Conservation (phyloP, 148 eudicot genomes). For the Fagopyrum tataricum region DNA sequence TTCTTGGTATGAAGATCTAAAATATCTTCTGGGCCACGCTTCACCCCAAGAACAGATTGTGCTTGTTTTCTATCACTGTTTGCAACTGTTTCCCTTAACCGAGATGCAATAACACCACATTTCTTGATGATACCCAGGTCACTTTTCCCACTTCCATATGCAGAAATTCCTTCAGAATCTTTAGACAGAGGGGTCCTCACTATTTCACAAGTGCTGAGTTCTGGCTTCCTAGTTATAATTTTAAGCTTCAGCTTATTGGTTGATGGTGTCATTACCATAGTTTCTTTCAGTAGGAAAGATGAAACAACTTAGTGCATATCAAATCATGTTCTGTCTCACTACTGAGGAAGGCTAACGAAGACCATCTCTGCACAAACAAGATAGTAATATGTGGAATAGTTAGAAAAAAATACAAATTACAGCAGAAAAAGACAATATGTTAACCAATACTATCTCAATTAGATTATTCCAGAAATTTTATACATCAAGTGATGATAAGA, state of each 20-base stretch:
- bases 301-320: neutral
- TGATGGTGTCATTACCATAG: neutral
- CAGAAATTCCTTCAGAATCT: neutral
- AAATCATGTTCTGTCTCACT: neutral
- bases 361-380: neutral
- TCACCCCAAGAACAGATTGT: slow-evolving; percentile 24
- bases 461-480: neutral
- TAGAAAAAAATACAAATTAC: neutral
- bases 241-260: slow-evolving; percentile 15
- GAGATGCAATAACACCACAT: neutral
- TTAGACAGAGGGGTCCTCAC: neutral
- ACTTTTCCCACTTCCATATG: slow-evolving; percentile 1
- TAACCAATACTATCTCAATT: neutral
- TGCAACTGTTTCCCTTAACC: neutral
- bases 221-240: slow-evolving; percentile 10
- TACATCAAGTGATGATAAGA: neutral
- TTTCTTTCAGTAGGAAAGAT: neutral
- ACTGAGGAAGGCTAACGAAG: neutral
- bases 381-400: neutral
- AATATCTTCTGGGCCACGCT: slow-evolving; percentile 31
- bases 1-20: slow-evolving; percentile 31
- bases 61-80: neutral
- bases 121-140: neutral
- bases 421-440: neutral
- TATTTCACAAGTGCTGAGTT: neutral